Conservation (phyloP, 768 basidiomycete species). For the Lyophyllum shimeji region DNA sequence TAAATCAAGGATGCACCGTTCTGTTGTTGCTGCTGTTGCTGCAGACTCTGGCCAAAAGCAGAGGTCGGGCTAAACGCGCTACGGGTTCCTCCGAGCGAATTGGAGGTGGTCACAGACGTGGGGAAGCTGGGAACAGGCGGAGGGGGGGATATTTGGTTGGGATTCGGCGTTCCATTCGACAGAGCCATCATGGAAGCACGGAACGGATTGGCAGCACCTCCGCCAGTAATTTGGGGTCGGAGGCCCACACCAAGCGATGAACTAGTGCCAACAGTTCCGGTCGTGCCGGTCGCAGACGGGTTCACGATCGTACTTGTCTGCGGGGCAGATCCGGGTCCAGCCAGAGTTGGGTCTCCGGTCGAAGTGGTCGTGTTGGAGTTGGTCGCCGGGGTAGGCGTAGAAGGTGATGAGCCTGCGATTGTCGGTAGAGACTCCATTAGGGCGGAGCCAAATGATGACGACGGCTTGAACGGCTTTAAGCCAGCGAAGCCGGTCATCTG, state of each 20-base stretch:
- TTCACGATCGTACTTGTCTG: constrained; percentile 11
- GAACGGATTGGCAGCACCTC: constrained; percentile 63
- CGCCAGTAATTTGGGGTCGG: constrained; percentile 65
- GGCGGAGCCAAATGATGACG: constrained; percentile 76
- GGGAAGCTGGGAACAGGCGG: constrained; percentile 19
- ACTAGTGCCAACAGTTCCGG: constrained; percentile 36
- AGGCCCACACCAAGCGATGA: constrained; percentile 49
- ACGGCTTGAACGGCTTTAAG: constrained; percentile 81
- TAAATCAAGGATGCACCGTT: constrained; percentile 51
- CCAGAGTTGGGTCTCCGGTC: constrained; percentile 10
- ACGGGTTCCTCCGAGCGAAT: constrained; percentile 17
- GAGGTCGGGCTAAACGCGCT: constrained; percentile 24
- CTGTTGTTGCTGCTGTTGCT: constrained; percentile 45
- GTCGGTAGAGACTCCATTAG: constrained; percentile 74
- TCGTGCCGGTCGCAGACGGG: constrained; percentile 37
- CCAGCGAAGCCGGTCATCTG: constrained; percentile 57
- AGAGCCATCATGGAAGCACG: constrained; percentile 53
- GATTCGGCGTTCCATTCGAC: constrained; percentile 7
- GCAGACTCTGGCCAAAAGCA: constrained; percentile 22
- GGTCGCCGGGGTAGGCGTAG: constrained; percentile 43
- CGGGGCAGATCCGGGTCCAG: constrained; percentile 15
- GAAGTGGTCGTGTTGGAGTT: constrained; percentile 17
- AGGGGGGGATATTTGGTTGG: constrained; percentile 8
- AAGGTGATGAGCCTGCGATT: constrained; percentile 57
- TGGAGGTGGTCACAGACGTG: constrained; percentile 11